These are phyloP conservation scores for Chlorociboria aeruginascens DNA, from an alignment of 495 filamentous ascomycete species.

Conservation along the genomic window DNA sequence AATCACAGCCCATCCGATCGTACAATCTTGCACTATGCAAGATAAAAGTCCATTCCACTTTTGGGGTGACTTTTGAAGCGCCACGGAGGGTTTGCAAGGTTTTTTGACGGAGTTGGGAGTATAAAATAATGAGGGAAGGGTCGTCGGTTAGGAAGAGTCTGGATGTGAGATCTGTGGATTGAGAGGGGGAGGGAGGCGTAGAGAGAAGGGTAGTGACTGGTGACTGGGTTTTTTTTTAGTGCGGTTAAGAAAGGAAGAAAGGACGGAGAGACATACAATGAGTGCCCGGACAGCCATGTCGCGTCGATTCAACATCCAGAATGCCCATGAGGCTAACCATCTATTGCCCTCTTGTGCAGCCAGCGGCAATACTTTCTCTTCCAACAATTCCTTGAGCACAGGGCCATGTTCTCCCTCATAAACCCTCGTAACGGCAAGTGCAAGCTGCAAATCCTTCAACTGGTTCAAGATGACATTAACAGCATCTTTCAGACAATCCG, in stretches of 20 bases:
- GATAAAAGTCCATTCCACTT: constrained; percentile 81
- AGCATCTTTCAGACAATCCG: constrained; percentile 74
- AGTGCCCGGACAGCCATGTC: constrained; percentile 83
- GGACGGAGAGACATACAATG: constrained; percentile 35
- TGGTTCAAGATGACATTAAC: constrained; percentile 76
- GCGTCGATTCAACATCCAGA: constrained; percentile 76
- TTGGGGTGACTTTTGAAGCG: constrained; percentile 66
- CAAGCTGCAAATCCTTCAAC: constrained; percentile 78
- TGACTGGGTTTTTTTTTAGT: constrained; percentile 35
- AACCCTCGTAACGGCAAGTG: constrained; percentile 76
- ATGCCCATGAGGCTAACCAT: constrained; percentile 94
- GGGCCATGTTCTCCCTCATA: constrained; percentile 80
- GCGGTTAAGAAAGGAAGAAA: not conserved
- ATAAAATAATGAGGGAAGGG: constrained; percentile 76
- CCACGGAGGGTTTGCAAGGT: constrained; percentile 78
- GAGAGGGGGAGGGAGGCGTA: constrained; percentile 47
- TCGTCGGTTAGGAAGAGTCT: constrained; percentile 82
- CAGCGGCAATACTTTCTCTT: constrained; percentile 66
- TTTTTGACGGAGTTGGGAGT: constrained; percentile 74
- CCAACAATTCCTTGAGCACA: constrained; percentile 58
- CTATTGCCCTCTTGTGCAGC: constrained; percentile 75
- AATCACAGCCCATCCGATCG: constrained; percentile 88
- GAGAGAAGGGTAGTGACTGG: constrained; percentile 62
- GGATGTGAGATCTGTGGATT: constrained; percentile 49
- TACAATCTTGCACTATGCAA: constrained; percentile 81